Conservation (phyloP, 176 grass and related monocot species). For the Oropetium thomaeum region DNA sequence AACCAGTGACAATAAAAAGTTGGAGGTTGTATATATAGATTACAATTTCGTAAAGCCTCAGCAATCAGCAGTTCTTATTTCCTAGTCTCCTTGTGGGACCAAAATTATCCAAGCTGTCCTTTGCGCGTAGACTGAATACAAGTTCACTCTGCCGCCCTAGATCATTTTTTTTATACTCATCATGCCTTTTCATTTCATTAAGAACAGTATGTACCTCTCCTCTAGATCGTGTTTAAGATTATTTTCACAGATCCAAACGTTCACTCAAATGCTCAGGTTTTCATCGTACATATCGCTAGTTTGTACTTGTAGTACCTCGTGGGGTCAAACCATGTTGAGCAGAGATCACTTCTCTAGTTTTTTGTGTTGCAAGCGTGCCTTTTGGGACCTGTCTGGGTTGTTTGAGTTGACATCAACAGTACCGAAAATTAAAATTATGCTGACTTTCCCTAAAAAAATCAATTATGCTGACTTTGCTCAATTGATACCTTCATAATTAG, state of each 20-base stretch:
- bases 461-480: too few relatives aligned
- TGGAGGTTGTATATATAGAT: too few relatives aligned
- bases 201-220: not conserved
- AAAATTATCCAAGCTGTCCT: too few relatives aligned
- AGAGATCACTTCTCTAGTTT: not conserved
- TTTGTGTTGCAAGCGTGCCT: not conserved
- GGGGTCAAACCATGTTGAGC: not conserved
- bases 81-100: too few relatives aligned
- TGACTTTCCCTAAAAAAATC: not conserved
- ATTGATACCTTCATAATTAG: too few relatives aligned
- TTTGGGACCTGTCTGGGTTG: slow-evolving; percentile 10
- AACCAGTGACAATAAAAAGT: too few relatives aligned
- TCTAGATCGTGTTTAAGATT: not conserved
- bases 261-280: slow-evolving; percentile 11
- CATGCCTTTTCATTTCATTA: not conserved
- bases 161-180: not conserved
- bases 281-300: slow-evolving; percentile 4
- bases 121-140: too few relatives aligned
- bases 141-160: too few relatives aligned
- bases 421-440: not conserved
- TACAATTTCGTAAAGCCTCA: too few relatives aligned
- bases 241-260: not conserved
- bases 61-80: too few relatives aligned
- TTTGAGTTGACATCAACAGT: slow-evolving; percentile 21
- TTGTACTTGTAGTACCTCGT: not conserved